A percentile compares a stretch with the other conserved stretches of the same genome.
phyloP scores from a whole-genome alignment of 352 stramenopile species.

The Phytophthora europaea region DNA sequence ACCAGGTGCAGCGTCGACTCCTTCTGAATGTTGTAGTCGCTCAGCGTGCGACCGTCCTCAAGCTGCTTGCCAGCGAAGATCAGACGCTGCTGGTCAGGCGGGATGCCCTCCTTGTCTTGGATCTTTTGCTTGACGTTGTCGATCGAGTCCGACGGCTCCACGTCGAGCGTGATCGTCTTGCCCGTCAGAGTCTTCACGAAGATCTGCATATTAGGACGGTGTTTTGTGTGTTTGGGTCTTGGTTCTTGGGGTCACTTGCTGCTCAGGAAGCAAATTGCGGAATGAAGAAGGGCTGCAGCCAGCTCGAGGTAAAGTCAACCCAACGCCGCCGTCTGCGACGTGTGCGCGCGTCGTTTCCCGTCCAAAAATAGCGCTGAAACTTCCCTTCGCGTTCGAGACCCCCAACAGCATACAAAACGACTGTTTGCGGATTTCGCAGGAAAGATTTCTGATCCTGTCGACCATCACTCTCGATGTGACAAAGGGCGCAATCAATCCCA shows the following conservation, averaged over 20 bases:
- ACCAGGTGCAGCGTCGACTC: constrained; percentile 32
- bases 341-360: constrained; percentile 28
- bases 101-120: no score
- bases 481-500: constrained; percentile 17
- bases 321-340: constrained; percentile 31
- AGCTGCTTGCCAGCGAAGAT: no score
- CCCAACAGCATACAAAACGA: constrained; percentile 17
- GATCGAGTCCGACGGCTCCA: no score
- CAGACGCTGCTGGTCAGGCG: no score
- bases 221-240: constrained; percentile 37
- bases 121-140: no score
- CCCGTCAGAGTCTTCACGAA: constrained; percentile 22
- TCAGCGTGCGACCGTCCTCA: not conserved
- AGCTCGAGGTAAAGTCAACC: constrained; percentile 23
- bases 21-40: constrained; percentile 26
- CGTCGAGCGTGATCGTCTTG: constrained; percentile 16
- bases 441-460: constrained; percentile 29
- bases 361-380: constrained; percentile 22
- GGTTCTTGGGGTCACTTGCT: constrained; percentile 19
- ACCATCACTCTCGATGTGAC: constrained; percentile 31
- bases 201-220: constrained; percentile 44
- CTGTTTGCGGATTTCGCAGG: constrained; percentile 25
- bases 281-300: constrained; percentile 3
- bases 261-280: constrained; percentile 28
- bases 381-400: constrained; percentile 27